These are phyloP conservation scores for Daldinia eschscholtzii DNA, from an alignment of 2,329 filamentous ascomycete genomes.

Conservation along the genomic window DNA sequence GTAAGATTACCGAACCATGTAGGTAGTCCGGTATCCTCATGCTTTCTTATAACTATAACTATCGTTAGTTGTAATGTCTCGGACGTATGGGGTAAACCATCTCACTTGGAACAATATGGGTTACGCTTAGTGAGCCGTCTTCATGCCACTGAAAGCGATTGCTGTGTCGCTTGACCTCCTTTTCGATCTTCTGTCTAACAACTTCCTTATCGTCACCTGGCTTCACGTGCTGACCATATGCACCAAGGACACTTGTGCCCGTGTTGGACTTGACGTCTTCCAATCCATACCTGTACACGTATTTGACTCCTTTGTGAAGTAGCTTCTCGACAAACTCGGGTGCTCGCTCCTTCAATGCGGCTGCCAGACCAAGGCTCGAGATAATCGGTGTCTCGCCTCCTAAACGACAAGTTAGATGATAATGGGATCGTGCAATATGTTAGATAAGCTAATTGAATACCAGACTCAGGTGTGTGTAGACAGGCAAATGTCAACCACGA, in stretches of 20 bases:
- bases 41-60: constrained; percentile 47
- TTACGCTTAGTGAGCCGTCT: constrained; percentile 54
- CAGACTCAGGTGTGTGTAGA: constrained; percentile 43
- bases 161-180: constrained; percentile 53
- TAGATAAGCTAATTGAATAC: constrained; percentile 21
- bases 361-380: constrained; percentile 45
- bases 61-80: not conserved
- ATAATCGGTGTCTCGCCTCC: constrained; percentile 6
- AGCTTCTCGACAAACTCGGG: constrained; percentile 51
- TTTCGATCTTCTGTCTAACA: constrained; percentile 49
- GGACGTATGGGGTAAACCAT: not conserved
- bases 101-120: constrained; percentile 51
- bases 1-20: constrained; percentile 55
- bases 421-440: no score
- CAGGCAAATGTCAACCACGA: constrained; percentile 54
- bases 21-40: constrained; percentile 47
- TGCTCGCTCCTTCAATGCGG: constrained; percentile 45
- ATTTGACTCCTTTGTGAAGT: constrained; percentile 50
- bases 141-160: constrained; percentile 53
- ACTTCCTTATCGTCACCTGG: constrained; percentile 46
- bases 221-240: constrained; percentile 51
- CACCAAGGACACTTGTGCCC: constrained; percentile 51
- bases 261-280: constrained; percentile 51
- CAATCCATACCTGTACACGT: constrained; percentile 50
- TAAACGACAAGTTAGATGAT: not conserved